Percentiles rank a stretch among this genome's conserved stretches.
Conservation (phyloP, 768 basidiomycete genomes). For the Tubosaeta sp. region DNA sequence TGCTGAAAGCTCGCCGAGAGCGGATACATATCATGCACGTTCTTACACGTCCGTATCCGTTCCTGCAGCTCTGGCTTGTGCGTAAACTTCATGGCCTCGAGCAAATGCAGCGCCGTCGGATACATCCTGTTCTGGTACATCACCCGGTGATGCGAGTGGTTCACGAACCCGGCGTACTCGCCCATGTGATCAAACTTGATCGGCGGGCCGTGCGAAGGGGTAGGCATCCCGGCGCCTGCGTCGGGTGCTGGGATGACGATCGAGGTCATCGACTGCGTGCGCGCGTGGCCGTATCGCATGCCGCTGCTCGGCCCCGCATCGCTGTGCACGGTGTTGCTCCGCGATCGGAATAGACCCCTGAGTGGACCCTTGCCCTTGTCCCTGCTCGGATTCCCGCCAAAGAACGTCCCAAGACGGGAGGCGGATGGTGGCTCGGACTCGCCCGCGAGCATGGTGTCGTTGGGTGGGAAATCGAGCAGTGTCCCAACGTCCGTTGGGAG, state of each 20-base stretch:
- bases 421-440: slow-evolving; percentile 18
- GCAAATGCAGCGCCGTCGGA: slow-evolving; percentile 70
- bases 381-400: slow-evolving; percentile 24
- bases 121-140: slow-evolving; percentile 51
- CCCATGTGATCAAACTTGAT: slow-evolving; percentile 42
- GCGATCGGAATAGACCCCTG: slow-evolving; percentile 45
- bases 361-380: slow-evolving; percentile 34
- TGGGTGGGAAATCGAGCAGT: slow-evolving; percentile 10
- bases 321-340: slow-evolving; percentile 27
- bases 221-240: slow-evolving; percentile 13
- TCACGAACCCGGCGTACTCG: slow-evolving; percentile 50
- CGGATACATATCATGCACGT: slow-evolving; percentile 36
- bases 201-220: slow-evolving; percentile 15
- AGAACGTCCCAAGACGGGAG: slow-evolving; percentile 17
- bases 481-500: slow-evolving; percentile 42
- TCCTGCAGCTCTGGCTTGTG: slow-evolving; percentile 52
- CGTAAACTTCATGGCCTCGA: slow-evolving; percentile 70
- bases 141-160: slow-evolving; percentile 62
- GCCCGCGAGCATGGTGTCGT: background rate
- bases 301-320: slow-evolving; percentile 16
- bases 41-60: slow-evolving; percentile 44
- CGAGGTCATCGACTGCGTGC: slow-evolving; percentile 17
- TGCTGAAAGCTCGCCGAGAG: slow-evolving; percentile 32
- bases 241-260: slow-evolving; percentile 21
- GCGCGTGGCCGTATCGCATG: slow-evolving; percentile 17